These are phyloP conservation scores for Gaillardinia entomophila DNA, from an alignment of 805 yeast genomes.

Conservation along the genomic window DNA sequence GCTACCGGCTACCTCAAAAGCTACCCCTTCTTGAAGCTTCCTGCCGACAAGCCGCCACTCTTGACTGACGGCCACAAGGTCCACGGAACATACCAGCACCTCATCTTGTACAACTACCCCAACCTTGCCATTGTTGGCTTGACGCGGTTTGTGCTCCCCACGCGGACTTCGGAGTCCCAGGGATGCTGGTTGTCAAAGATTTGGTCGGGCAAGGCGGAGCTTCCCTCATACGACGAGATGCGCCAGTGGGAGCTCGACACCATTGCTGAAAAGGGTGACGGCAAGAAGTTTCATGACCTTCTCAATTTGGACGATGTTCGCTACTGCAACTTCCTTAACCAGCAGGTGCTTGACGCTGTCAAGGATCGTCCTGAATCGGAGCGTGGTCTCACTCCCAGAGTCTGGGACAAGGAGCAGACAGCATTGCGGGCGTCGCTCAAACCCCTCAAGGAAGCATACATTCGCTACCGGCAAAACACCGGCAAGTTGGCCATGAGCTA, in stretches of 20 bases:
- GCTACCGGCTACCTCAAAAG: conserved; percentile 36
- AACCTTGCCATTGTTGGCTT: conserved; percentile 37
- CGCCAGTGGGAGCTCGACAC: conserved; percentile 22
- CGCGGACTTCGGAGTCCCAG: conserved; percentile 47
- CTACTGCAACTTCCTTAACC: conserved; percentile 39
- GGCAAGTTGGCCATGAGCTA: conserved; percentile 33
- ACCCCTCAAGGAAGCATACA: conserved; percentile 39
- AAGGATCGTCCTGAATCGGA: conserved; percentile 15
- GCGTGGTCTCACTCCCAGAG: conserved; percentile 44
- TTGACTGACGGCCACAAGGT: conserved; percentile 43
- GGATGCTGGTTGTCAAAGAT: conserved; percentile 38
- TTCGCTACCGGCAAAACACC: conserved; percentile 30
- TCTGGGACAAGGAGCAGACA: conserved; percentile 46
- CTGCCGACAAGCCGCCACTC: conserved; percentile 20
- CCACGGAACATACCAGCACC: conserved; percentile 38
- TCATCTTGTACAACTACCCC: conserved; percentile 43
- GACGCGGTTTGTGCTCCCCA: conserved; percentile 43
- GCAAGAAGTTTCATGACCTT: conserved; percentile 31
- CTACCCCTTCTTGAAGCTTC: conserved; percentile 24
- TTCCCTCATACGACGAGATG: conserved; percentile 37
- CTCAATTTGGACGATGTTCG: conserved; percentile 53
- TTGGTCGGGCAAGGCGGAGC: conserved; percentile 34
- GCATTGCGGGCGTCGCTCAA: conserved; percentile 39
- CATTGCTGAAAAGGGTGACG: conserved; percentile 15
- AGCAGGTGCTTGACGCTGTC: conserved; percentile 5